These are phyloP conservation scores for Apiospora kogelbergensis DNA, from an alignment of 2,329 filamentous ascomycete genomes.

Conservation along the genomic window DNA sequence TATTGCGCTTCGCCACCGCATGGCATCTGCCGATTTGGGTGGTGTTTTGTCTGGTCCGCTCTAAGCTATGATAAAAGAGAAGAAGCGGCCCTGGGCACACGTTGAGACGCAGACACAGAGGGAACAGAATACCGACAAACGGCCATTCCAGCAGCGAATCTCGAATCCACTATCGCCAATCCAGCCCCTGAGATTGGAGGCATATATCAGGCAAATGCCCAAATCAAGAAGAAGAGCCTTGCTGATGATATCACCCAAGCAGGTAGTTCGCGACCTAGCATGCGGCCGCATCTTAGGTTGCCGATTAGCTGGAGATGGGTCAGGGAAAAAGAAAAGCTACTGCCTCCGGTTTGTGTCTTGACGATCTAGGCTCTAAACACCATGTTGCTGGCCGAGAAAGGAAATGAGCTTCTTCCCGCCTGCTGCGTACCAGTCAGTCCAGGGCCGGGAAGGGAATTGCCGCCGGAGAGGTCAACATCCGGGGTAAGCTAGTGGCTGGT, in stretches of 20 bases:
- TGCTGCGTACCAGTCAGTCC: background rate
- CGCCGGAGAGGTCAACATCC: slow-evolving; percentile 2
- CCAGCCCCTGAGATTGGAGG: background rate
- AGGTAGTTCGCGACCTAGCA: background rate
- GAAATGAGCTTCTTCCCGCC: background rate
- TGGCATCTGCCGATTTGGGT: background rate
- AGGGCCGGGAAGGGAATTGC: background rate
- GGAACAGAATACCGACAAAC: background rate
- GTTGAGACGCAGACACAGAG: no score
- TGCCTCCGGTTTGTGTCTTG: background rate
- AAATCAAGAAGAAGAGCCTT: background rate
- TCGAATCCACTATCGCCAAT: background rate
- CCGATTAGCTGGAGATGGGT: background rate
- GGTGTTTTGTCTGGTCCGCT: background rate
- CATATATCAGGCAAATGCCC: background rate
- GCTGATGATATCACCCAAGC: background rate
- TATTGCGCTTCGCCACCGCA: background rate
- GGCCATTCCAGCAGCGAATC: background rate
- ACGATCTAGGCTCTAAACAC: background rate
- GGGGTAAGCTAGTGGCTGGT: background rate
- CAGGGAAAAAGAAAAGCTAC: background rate
- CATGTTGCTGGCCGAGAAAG: background rate
- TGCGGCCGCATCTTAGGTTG: background rate
- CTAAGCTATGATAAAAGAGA: no score
- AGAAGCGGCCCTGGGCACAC: no score